Evolutionary conservation across 495 filamentous ascomycete genomes (phyloP).

Genomic region (Glonium stellatum): DNA sequence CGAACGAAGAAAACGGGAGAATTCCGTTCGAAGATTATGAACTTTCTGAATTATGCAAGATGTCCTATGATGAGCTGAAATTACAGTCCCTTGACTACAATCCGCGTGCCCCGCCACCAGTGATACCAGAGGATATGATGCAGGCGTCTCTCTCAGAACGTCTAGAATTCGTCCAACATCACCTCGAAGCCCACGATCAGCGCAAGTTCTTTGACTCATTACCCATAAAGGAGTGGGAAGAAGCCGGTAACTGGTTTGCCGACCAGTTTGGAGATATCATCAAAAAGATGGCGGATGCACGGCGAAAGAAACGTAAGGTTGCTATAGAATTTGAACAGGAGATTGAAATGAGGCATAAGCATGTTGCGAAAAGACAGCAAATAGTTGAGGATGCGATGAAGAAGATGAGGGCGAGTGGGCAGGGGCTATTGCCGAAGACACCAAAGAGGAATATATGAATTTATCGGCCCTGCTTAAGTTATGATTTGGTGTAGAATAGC

Average conservation of each 20-base stretch:
- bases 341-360: slow-evolving; percentile 47
- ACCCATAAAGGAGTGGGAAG: slow-evolving; percentile 69
- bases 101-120: slow-evolving; percentile 1
- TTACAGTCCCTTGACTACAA: slow-evolving; percentile 42
- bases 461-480: too few relatives aligned
- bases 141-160: slow-evolving; percentile 27
- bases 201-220: slow-evolving; percentile 57
- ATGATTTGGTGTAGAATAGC: too few relatives aligned
- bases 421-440: slow-evolving; percentile 29
- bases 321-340: slow-evolving; percentile 64
- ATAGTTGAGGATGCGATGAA: slow-evolving; percentile 47
- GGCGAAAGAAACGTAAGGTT: slow-evolving; percentile 58
- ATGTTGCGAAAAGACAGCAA: slow-evolving; percentile 49
- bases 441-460: slow-evolving; percentile 6
- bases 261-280: slow-evolving; percentile 59
- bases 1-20: background rate
- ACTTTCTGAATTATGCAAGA: slow-evolving; percentile 44
- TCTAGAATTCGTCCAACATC: slow-evolving; percentile 14
- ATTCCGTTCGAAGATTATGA: slow-evolving; percentile 44
- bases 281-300: slow-evolving; percentile 53
- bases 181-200: slow-evolving; percentile 41
- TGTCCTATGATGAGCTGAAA: slow-evolving; percentile 48
- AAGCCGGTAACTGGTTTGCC: slow-evolving; percentile 73
- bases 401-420: slow-evolving; percentile 50
- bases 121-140: slow-evolving; percentile 16